Evolutionary conservation across 805 yeast species (phyloP), one percentile per base, ranked within the genome.

Genomic region (Candida bentonensis): DNA sequence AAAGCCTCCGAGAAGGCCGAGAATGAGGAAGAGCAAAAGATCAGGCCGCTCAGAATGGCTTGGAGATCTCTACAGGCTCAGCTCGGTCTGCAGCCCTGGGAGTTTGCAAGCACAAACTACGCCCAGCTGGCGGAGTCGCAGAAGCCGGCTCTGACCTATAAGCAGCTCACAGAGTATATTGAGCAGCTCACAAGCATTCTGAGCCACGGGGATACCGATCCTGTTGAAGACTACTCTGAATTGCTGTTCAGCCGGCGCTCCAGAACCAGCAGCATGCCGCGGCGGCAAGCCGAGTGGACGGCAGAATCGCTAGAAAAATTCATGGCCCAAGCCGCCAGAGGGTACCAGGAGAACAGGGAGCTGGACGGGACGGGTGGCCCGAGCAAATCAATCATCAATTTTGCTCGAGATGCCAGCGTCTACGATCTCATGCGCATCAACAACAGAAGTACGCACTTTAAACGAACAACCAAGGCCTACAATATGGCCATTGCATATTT

Each of bases 401-500:
- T 30, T 30, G 20, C 17, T n/a, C 7, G 7, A 17, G 36, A 30
- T 17, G 7, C 17, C 7, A 17, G 43, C 20, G 42, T 50, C 22
- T 41, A 45, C 17, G 52, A 53, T 33, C 40, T 53, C 30, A 42
- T 53, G 21, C 46, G 54, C 11, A 39, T 44, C 17, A 48, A 48
- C 43, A 53, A 51, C 39, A 46, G 44, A 7, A 21, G 33, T 15
- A 50, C 54, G 1, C 40, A 26, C 21, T 34, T 22, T n/a, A 22
- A 17, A 11, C 44, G 45, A 11, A 41, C 50, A 3, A 34, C 44
- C 3, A 50, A 47, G 22, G 52, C 52, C 13, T 53, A 40, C 44
- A 52, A 53, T 28, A 21, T 33, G 17, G 56, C 49, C 15, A 51
- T 53, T 22, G 42, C 44, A n/a, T 52, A 49, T 41, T 48, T 49